Conservation (phyloP, 2,329 filamentous ascomycete genomes). For the Aureobasidium sp. region DNA sequence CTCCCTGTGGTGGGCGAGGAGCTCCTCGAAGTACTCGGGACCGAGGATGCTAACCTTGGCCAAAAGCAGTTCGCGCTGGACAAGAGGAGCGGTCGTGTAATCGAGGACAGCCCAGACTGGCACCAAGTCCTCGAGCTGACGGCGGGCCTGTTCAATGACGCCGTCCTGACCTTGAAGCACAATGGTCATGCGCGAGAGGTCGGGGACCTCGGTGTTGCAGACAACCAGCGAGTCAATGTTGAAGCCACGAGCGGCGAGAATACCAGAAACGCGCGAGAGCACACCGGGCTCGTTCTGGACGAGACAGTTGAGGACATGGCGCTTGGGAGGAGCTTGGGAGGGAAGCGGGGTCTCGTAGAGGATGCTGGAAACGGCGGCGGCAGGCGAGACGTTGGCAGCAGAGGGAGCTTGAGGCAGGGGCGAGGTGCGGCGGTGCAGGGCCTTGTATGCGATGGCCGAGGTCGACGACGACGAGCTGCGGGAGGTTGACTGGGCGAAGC, state of each 20-base stretch:
- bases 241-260: conserved; percentile 91
- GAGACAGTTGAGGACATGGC: conserved; percentile 94
- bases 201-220: conserved; percentile 94
- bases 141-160: conserved; percentile 91
- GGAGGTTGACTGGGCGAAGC: neutral
- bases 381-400: conserved; percentile 65
- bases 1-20: conserved; percentile 90
- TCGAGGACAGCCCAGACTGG: conserved; percentile 98
- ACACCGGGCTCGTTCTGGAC: conserved; percentile 99
- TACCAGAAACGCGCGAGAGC: conserved; percentile 90
- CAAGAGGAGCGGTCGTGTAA: conserved; percentile 85
- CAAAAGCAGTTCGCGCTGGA: conserved; percentile 89
- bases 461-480: conserved; percentile 59
- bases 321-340: conserved; percentile 76
- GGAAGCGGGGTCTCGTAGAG: conserved; percentile 95
- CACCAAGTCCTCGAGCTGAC: conserved; percentile 92
- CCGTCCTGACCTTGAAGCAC: conserved; percentile 94
- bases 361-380: conserved; percentile 93
- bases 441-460: conserved; percentile 94
- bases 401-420: conserved; percentile 72
- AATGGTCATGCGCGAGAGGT: conserved; percentile 97
- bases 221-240: conserved; percentile 98
- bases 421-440: conserved; percentile 81
- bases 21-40: conserved; percentile 96
- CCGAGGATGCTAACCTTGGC: conserved; percentile 96